phyloP scores from a whole-genome alignment of 1,284 basidiomycete genomes.

The Cryptococcus wingfieldii region DNA sequence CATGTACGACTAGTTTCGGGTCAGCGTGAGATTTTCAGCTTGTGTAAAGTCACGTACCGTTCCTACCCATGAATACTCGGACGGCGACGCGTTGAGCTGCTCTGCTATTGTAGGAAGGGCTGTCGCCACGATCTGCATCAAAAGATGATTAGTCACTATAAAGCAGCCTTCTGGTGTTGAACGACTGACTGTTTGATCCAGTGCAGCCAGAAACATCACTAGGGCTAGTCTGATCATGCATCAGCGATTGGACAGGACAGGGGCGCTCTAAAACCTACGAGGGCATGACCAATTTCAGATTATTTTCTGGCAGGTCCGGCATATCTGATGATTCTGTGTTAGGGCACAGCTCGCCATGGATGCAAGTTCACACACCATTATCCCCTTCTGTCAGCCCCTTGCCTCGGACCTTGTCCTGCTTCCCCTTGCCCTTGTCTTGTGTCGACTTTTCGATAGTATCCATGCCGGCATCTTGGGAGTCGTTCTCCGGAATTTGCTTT shows the following conservation, averaged over 20 bases:
- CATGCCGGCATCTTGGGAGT: neutral
- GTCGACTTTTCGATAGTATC: neutral
- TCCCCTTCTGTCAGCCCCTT: constrained; percentile 39
- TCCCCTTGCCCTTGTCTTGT: neutral
- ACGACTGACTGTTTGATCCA: constrained; percentile 36
- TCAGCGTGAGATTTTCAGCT: neutral
- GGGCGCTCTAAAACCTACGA: constrained; percentile 6
- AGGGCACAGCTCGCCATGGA: neutral
- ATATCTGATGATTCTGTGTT: constrained; percentile 19
- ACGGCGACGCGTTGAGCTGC: constrained; percentile 28
- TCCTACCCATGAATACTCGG: constrained; percentile 37
- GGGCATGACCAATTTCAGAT: constrained; percentile 32
- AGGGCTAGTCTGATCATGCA: constrained; percentile 26
- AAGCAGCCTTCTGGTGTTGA: neutral
- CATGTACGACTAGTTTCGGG: constrained; percentile 25
- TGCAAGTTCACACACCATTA: constrained; percentile 23
- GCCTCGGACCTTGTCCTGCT: constrained; percentile 7
- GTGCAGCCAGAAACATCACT: constrained; percentile 41
- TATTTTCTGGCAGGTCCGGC: constrained; percentile 34
- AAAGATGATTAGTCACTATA: neutral
- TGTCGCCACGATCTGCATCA: constrained; percentile 28
- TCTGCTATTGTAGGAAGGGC: constrained; percentile 32
- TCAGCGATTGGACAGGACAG: neutral
- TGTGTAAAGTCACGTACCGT: constrained; percentile 3
- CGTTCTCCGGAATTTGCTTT: too few relatives aligned